Evolutionary conservation across 768 basidiomycete genomes (phyloP), one percentile per base, ranked within the genome.

Genomic region (Megacollybia marginata): DNA sequence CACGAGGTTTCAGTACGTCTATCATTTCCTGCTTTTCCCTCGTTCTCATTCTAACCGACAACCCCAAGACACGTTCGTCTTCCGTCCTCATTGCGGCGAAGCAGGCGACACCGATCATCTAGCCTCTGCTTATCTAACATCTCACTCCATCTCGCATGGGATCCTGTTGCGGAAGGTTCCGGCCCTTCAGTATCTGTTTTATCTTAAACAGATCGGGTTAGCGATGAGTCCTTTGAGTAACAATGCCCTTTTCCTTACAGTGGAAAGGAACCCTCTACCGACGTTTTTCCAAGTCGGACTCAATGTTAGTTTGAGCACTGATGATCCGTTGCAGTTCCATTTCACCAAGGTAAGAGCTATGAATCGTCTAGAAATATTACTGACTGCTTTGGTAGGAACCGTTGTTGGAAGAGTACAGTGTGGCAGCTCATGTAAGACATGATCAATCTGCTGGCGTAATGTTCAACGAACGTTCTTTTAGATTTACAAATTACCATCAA

Each of bases 181-280:
- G 0, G 94, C 94, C 1, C 69, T 99, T 43, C 92, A 95, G 61
- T 99, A 99, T 62, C 79, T 99, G 12, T 99, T 93, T 69, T 99
- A 98, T 65, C 75, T 99, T 55, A 94, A 92, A 68, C 96, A 98
- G 69, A 97, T 98, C 54, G 95, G 96, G 31, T 79, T 99, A 15
- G 96, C 96, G 2, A 99, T 99, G 96, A 93, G 91, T 60, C 96
- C 96, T 2, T 68, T 99, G 43, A 96, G 92, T 67, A 99, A 99
- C 64, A 99, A 99, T 56, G 93, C 96, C 1, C 71, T 99, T 34
- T 99, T 99, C 73, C 72, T 99, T 61, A 86, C 90, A 2, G 98
- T 97, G 59, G 96, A 99, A 69, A 76, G 96, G 40, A 99, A 99
- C 61, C 96, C 96, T 0, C 78, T 99, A 35, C 93, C 92, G 5